phyloP scores from a whole-genome alignment of 306 rosid genomes.

The Begonia masoniana region DNA sequence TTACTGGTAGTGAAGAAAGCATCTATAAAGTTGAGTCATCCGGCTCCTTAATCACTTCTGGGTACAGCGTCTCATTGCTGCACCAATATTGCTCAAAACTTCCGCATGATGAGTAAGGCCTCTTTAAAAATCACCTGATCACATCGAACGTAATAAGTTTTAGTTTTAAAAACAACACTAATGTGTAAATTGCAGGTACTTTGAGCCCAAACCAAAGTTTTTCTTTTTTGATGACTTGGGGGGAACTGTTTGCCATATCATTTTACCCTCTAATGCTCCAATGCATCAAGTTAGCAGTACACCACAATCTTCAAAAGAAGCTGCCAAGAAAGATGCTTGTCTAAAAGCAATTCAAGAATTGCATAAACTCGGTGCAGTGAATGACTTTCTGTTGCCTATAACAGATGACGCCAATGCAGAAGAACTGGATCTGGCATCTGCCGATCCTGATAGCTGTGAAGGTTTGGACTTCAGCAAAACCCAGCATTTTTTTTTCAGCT shows the following conservation, averaged over 20 bases:
- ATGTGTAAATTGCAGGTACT: slow-evolving; percentile 45
- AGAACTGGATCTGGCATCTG: slow-evolving; percentile 26
- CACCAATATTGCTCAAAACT: slow-evolving; percentile 82
- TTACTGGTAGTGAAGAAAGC: slow-evolving; percentile 41
- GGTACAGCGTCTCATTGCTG: slow-evolving; percentile 62
- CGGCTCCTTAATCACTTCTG: slow-evolving; percentile 74
- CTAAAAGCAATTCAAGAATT: slow-evolving; percentile 76
- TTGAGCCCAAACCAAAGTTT: slow-evolving; percentile 63
- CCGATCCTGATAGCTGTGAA: slow-evolving; percentile 44
- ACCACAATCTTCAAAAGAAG: slow-evolving; percentile 53
- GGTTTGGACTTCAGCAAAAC: slow-evolving; percentile 30
- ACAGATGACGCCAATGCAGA: slow-evolving; percentile 30
- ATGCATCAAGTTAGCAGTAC: slow-evolving; percentile 39
- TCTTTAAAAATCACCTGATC: slow-evolving; percentile 4
- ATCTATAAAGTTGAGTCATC: slow-evolving; percentile 52
- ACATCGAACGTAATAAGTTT: slow-evolving; percentile 7
- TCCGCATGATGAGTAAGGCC: slow-evolving; percentile 82
- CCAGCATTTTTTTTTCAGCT: slow-evolving; percentile 11
- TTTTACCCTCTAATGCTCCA: slow-evolving; percentile 80
- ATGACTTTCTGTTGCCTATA: slow-evolving; percentile 61
- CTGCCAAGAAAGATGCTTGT: slow-evolving; percentile 73
- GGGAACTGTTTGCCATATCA: slow-evolving; percentile 62
- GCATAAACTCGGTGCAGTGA: slow-evolving; percentile 67
- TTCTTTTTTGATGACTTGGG: slow-evolving; percentile 56
- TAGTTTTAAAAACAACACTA: slow-evolving; percentile 8